Evolutionary conservation across 371 early-diverging fungal genomes (phyloP), one percentile per base, ranked within the genome.

Genomic region (Mucor racemosus): DNA sequence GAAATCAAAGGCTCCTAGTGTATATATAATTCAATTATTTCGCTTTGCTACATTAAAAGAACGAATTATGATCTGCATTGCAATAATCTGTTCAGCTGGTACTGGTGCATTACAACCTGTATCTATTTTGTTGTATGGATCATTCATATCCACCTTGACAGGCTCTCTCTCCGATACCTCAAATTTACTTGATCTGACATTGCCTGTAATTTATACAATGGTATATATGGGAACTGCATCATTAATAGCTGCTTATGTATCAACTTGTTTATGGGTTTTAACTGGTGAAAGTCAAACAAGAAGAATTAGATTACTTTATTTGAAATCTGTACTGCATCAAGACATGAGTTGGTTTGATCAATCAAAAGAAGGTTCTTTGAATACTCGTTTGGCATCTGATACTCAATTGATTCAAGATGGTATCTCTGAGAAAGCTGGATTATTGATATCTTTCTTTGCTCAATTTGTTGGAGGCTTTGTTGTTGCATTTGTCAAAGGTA

Each of bases 261-360:
- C 76, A 7, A 73, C 76, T 35, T 71, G 68, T 40, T 67, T 74
- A 34, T 81, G 82, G 82, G 63, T 78, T 19, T 34, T 75, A 4
- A 73, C 76, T 11, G 81, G 75, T 4, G 74, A 70, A 38, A 68
- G 65, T n/a, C 74, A 74, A 59, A 69, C 75, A 7, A 68, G 77
- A 19, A 64, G 77, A n/a, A 81, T 81, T n/a, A 68, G 79, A 65
- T 48, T 48, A 17, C n/a, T 48, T 5, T 93, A 89, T 48, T 84
- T 95, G 56, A 80, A 79, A 41, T 76, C 94, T 0, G 79, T 94
- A 34, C 71, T 98, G 34, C 86, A 90, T 7, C 96, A 97, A 76
- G 93, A 97, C 33, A 86, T 94, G 58, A 87, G 85, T 14, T 98
- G 92, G 90, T 96, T 94, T 68, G 98, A 98, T 66, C 72, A 77